Percentiles rank a stretch among this genome's conserved stretches.
These are phyloP conservation scores for Akanthomyces dipterigenus DNA, from an alignment of 2,329 filamentous ascomycete genomes.

Conservation along the genomic window DNA sequence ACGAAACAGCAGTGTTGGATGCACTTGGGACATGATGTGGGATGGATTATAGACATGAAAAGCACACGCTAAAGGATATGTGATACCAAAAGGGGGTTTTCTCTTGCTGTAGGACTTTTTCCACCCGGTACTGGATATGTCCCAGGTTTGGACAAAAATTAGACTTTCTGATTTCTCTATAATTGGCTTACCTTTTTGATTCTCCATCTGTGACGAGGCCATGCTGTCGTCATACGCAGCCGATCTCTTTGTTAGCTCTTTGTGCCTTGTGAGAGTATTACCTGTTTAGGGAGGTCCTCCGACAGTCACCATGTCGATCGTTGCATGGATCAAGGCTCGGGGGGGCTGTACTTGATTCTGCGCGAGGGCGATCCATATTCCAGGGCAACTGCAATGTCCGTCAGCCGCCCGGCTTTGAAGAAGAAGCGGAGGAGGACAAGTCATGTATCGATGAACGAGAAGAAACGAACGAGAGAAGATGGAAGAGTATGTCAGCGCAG, in stretches of 20 bases:
- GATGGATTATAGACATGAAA: not conserved
- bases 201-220: too few relatives aligned
- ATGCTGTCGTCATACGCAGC: too few relatives aligned
- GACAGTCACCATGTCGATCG: not conserved
- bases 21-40: not conserved
- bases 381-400: too few relatives aligned
- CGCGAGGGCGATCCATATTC: too few relatives aligned
- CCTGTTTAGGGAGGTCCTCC: not conserved
- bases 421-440: too few relatives aligned
- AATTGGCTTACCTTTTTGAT: not conserved
- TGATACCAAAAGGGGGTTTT: not conserved
- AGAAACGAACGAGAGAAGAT: too few relatives aligned
- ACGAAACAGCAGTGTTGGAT: slow-evolving; percentile 4
- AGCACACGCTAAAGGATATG: slow-evolving; percentile 7
- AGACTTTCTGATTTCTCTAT: not conserved
- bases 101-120: not conserved
- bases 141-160: not conserved
- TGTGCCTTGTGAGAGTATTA: not conserved
- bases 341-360: too few relatives aligned
- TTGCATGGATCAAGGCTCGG: too few relatives aligned
- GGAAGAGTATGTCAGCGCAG: too few relatives aligned
- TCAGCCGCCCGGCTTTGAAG: too few relatives aligned
- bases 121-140: not conserved
- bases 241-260: too few relatives aligned
- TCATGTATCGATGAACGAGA: too few relatives aligned